Conservation (phyloP, 805 yeast species). For the Candida piceae region DNA sequence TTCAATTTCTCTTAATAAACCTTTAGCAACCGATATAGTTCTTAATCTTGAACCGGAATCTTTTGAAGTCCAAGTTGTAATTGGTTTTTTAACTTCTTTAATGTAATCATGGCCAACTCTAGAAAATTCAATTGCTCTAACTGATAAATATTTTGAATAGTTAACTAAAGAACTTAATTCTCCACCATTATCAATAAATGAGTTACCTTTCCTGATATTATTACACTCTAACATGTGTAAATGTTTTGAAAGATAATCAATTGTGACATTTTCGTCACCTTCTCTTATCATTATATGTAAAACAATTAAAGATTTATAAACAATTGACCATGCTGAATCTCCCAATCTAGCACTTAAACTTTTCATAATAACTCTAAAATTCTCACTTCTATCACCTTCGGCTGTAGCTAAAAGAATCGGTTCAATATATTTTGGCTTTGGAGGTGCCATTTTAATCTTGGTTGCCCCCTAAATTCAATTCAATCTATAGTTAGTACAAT, state of each 20-base stretch:
- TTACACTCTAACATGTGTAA: constrained; percentile 56
- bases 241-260: constrained; percentile 59
- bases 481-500: too few species aligned
- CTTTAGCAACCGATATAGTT: constrained; percentile 63
- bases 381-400: constrained; percentile 40
- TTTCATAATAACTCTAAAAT: constrained; percentile 66
- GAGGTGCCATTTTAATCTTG: constrained; percentile 85
- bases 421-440: constrained; percentile 92
- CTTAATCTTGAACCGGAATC: constrained; percentile 58
- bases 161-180: constrained; percentile 56
- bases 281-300: constrained; percentile 89
- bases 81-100: constrained; percentile 46
- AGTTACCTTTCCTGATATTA: constrained; percentile 27
- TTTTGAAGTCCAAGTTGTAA: constrained; percentile 31
- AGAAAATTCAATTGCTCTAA: constrained; percentile 67
- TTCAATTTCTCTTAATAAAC: constrained; percentile 79
- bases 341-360: constrained; percentile 57
- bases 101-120: constrained; percentile 69
- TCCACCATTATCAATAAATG: constrained; percentile 32
- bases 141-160: constrained; percentile 66
- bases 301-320: constrained; percentile 79
- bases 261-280: constrained; percentile 74
- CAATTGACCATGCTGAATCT: constrained; percentile 88
- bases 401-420: constrained; percentile 77
- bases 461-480: constrained; percentile 51